Evolutionary conservation across 352 stramenopile species (phyloP), one percentile per base, ranked within the genome.

Genomic region (Phytophthora cryptogea): DNA sequence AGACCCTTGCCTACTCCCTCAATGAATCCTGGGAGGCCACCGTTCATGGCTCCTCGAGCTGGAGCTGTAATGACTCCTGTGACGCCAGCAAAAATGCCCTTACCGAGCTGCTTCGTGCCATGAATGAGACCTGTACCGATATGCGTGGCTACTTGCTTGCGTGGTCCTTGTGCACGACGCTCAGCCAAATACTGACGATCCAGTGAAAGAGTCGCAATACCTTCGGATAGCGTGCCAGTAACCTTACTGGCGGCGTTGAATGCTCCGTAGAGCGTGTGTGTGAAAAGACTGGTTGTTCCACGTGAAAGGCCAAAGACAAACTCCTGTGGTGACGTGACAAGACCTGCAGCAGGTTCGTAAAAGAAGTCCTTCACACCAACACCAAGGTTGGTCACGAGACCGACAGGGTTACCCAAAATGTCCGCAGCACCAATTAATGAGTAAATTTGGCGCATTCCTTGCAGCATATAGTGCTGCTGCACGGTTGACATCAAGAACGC

Each of bases 231-330:
- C 17, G 92, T 95, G 9, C 91, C 88, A 0, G 92, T 98, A 52
- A 98, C 88, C 59, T 97, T 97, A 50, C 91, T 97, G 4, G 93
- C 91, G 11, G 90, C 90, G 59, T 98, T 97, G 59, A 98, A 97
- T 30, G 90, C 94, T 42, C 93, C 91, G 35, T 97, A 90, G 1
- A 96, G 72, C 14, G 92, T 96, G 66, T 97, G 93, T 43, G 90
- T 94, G 6, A 96, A 83, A 7, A 97, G 70, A 52, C 88, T 96
- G 0, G 89, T 88, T 2, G 89, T 97, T 54, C 94, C 94, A 32
- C 90, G 80, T 10, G 85, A 94, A 1, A 98, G 73, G 0, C 92
- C 90, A 8, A 92, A 55, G 7, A 96, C 72, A 61, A 98, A 98
- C 41, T 94, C 88, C 33, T 92, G 83, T 10, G 87, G 86, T 1